These are phyloP conservation scores for Phytopythium delawarense DNA, from an alignment of 352 stramenopile genomes.

Conservation along the genomic window DNA sequence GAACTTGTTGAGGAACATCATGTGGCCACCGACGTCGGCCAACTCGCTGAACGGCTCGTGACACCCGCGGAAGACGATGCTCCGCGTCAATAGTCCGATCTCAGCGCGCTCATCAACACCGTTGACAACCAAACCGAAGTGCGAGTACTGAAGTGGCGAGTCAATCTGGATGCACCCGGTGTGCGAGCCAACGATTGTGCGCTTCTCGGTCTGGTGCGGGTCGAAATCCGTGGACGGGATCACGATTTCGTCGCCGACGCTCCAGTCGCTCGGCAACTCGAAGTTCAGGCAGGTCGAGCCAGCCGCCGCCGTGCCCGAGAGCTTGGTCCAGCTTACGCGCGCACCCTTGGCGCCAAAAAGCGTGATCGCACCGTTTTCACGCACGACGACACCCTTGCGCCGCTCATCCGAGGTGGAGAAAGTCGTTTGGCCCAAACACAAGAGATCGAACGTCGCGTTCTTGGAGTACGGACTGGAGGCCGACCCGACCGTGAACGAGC, in stretches of 20 bases:
- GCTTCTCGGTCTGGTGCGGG: conserved; percentile 31
- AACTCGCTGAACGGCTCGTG: conserved; percentile 9
- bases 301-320: conserved; percentile 14
- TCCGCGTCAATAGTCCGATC: conserved; percentile 52
- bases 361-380: conserved; percentile 17
- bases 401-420: conserved; percentile 20
- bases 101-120: conserved; percentile 52
- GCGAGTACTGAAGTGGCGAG: conserved; percentile 24
- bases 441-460: conserved; percentile 34
- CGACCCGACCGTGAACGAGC: conserved; percentile 27
- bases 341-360: conserved; percentile 30
- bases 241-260: conserved; percentile 36
- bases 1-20: conserved; percentile 34
- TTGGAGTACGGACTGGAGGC: conserved; percentile 21
- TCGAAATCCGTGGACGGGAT: conserved; percentile 38
- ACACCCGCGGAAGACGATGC: conserved; percentile 50
- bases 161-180: conserved; percentile 21
- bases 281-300: conserved; percentile 21
- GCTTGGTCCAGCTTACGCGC: conserved; percentile 25
- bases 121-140: conserved; percentile 34
- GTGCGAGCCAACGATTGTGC: conserved; percentile 22
- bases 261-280: conserved; percentile 22
- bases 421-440: conserved; percentile 9
- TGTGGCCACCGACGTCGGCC: conserved; percentile 32
- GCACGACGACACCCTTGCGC: conserved; percentile 37